Base-by-base conservation (phyloP, 768 basidiomycete species). In the Pholiota molesta region DNA sequence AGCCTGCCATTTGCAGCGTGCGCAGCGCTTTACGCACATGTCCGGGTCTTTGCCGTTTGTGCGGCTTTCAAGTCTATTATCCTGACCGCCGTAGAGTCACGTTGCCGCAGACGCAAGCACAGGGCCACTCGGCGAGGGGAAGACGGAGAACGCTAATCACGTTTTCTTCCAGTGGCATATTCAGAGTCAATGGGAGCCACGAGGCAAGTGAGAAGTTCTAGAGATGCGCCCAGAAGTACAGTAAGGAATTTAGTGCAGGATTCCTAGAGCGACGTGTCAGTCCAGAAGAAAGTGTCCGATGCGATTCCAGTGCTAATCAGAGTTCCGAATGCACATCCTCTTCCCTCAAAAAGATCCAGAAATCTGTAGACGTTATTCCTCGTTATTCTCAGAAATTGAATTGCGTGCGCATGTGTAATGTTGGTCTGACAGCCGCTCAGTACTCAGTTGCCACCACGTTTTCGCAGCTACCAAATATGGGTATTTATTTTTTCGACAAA, bases 131-230 rank as follows among this genome's bases (percentile, higher is more conserved):
- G 1, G 33, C 11, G 33, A 35, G 33, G 33, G 35, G 14, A 31
- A 31, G 6, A 45, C 44, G 19, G 19, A 19, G 21, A 9, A 49
- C 14, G 23, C 19, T 49, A 49, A 49, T 49, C 47, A 26, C 47
- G 23, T 21, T 26, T 26, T 26, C 47, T 26, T 49, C 23, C 17
- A 44, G 42, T 19, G 21, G 5, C 23, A 26, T n/a, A 13, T n/a
- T 26, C 9, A 26, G 21, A 49, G 19, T 29, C 29, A 29, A 29
- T 6, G 29, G 5, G n/a, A 23, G 19, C 47, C 47, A 28, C 47
- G 47, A 49, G 47, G 47, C 47, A 49, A 14, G 55, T 56, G 40
- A 44, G 55, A 42, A n/a, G 29, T 56, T 44, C 55, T 11, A 49
- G 47, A n/a, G 47, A 23, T 19, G 47, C 23, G 35, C n/a, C 33